Evolutionary conservation across 805 yeast genomes (phyloP), one percentile per base, ranked within the genome.

Genomic region (Metschnikowia bowlesiae): DNA sequence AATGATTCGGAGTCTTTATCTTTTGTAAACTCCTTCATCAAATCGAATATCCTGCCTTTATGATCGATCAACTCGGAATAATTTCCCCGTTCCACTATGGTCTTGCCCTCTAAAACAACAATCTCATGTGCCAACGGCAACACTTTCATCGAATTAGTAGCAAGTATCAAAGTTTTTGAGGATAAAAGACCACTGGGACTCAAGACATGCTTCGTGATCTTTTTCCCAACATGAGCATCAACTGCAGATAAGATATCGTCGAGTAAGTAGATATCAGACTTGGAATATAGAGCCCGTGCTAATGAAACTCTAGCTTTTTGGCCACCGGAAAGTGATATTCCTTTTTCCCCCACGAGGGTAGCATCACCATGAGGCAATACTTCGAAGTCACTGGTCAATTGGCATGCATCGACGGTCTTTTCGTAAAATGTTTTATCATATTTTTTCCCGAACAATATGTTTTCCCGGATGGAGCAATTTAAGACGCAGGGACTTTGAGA

Each of bases 231-330:
- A 61, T 84, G 84, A 2, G 87, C 82, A 68, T 84, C 90, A 16
- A 84, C 90, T 2, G 89, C 89, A 55, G 85, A 78, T 50, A 84
- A 68, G 28, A 84, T 74, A 61, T 84, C 90, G 67, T 84, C 90
- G 48, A 84, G 56, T 37, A 84, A 61, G 51, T 79, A 78, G 6
- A 83, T 70, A 63, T 83, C 87, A 2, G 79, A 74, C 48, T 82
- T 68, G 0, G 87, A 67, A 60, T 84, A 84, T 4, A 84, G 84
- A 0, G 89, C 87, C 59, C 90, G 75, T 0, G 89, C 89, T 39
- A 84, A 67, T 11, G 84, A 76, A 30, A 84, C 66, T 62, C 90
- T 65, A 0, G 85, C 85, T 60, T 80, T 82, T 60, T 82, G 87
- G 8, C 87, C 85, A 35, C 85, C 85, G 8, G 82, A 76, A 30